Percentiles rank a stretch among this genome's conserved stretches.
These are phyloP conservation scores for Dactylorhiza incarnata DNA, from an alignment of 106 monocot species.

Conservation along the genomic window DNA sequence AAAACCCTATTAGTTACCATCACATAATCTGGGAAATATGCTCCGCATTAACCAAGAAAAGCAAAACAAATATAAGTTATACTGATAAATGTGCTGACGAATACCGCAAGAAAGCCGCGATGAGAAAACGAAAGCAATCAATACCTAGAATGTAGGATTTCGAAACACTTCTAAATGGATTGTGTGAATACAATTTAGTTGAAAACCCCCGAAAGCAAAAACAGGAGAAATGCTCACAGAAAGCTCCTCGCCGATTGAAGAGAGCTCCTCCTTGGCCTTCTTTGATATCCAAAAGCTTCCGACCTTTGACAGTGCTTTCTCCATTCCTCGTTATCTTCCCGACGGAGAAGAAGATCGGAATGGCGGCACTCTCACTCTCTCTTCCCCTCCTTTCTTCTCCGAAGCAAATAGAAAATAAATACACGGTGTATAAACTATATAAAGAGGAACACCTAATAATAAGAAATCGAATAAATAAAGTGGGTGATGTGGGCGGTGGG, in stretches of 20 bases:
- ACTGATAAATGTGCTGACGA: background rate
- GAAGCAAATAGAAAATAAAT: too few species aligned
- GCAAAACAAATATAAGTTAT: background rate
- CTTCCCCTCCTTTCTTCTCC: background rate
- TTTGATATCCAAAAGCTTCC: slow-evolving; percentile 81
- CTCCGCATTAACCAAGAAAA: background rate
- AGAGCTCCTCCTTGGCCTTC: slow-evolving; percentile 93
- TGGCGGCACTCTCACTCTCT: slow-evolving; percentile 1
- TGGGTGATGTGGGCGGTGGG: too few species aligned
- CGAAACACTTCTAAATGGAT: background rate
- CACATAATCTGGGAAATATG: background rate
- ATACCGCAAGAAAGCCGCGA: background rate
- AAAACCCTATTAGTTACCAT: background rate
- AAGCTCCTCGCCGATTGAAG: slow-evolving; percentile 86
- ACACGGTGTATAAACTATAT: too few species aligned
- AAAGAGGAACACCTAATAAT: too few species aligned
- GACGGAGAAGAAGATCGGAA: background rate
- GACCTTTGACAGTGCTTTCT: slow-evolving; percentile 80
- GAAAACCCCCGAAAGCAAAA: background rate
- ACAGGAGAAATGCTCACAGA: slow-evolving; percentile 44
- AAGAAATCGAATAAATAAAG: too few species aligned
- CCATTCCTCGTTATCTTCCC: slow-evolving; percentile 35
- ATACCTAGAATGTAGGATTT: background rate
- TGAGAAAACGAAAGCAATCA: background rate
- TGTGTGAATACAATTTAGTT: background rate